A percentile compares a stretch with the other conserved stretches of the same genome.
These are phyloP conservation scores for Camelina neglecta DNA, from an alignment of 345 rosid genomes.

Conservation along the genomic window DNA sequence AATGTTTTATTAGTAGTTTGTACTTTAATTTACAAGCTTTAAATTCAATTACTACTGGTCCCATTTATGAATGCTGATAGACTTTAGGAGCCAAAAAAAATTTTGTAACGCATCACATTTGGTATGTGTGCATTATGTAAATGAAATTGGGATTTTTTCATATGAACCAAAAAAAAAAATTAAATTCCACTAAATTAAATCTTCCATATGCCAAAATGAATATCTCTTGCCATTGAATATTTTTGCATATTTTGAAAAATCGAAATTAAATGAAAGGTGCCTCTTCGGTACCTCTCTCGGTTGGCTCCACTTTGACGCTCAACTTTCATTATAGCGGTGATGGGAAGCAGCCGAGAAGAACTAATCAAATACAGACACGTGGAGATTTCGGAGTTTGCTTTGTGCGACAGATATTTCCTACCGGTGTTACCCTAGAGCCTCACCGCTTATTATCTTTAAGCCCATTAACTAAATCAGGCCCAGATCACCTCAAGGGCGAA, in stretches of 20 bases:
- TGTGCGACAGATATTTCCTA: constrained; percentile 15
- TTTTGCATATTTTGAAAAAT: not conserved
- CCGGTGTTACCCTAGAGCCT: not conserved
- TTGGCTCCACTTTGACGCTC: constrained; percentile 32
- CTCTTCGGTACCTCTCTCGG: constrained; percentile 12
- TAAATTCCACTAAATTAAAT: not conserved
- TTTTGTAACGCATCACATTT: not conserved
- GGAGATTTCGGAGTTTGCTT: not conserved
- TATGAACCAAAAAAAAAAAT: not conserved
- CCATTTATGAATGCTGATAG: not conserved
- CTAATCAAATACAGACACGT: not conserved
- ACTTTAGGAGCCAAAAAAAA: not conserved
- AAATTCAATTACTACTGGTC: not conserved
- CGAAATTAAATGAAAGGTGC: constrained; percentile 21
- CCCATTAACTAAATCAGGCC: not conserved
- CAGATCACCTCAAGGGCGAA: not conserved
- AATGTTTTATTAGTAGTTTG: not conserved
- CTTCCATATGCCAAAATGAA: too few relatives aligned
- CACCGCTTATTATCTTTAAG: not conserved
- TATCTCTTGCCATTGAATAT: not conserved
- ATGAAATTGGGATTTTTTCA: not conserved
- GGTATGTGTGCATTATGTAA: not conserved
- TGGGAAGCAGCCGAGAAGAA: constrained; percentile 27
- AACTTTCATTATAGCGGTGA: constrained; percentile 26
- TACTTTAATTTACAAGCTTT: not conserved